Conservation (phyloP, 1,284 basidiomycete species). For the Ganoderma multipileum region DNA sequence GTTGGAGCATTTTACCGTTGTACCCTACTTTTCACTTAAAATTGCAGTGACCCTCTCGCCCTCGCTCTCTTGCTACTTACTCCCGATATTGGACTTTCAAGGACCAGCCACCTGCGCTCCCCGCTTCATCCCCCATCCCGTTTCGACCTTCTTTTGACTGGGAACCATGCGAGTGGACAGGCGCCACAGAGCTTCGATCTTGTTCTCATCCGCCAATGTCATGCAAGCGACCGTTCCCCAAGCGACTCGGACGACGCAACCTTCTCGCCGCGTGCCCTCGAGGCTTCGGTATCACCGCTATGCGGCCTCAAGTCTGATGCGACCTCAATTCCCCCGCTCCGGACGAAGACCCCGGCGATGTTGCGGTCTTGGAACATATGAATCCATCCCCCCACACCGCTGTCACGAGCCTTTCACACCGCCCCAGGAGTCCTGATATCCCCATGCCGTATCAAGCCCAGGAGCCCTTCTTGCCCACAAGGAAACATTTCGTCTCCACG, state of each 20-base stretch:
- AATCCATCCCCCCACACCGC: neutral
- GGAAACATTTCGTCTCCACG: neutral
- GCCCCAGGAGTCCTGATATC: neutral
- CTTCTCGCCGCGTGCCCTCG: neutral
- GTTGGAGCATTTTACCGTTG: neutral
- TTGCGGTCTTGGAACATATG: neutral
- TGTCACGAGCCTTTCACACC: neutral
- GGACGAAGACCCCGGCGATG: neutral
- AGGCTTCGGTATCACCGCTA: neutral
- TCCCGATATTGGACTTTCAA: neutral
- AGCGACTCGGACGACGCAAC: neutral
- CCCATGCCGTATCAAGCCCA: neutral
- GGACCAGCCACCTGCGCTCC: neutral
- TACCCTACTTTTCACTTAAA: neutral
- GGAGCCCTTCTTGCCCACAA: neutral
- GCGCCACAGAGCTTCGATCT: neutral
- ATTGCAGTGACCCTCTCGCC: neutral
- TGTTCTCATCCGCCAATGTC: slow-evolving; percentile 8
- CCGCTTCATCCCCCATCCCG: neutral
- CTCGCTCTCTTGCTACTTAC: neutral
- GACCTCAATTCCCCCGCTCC: neutral
- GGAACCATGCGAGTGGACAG: neutral
- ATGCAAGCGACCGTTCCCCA: neutral
- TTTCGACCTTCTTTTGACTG: neutral
- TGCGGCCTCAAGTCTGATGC: neutral